Evolutionary conservation across 2,329 filamentous ascomycete species (phyloP).

Genomic region (Aspergillus caelatus): DNA sequence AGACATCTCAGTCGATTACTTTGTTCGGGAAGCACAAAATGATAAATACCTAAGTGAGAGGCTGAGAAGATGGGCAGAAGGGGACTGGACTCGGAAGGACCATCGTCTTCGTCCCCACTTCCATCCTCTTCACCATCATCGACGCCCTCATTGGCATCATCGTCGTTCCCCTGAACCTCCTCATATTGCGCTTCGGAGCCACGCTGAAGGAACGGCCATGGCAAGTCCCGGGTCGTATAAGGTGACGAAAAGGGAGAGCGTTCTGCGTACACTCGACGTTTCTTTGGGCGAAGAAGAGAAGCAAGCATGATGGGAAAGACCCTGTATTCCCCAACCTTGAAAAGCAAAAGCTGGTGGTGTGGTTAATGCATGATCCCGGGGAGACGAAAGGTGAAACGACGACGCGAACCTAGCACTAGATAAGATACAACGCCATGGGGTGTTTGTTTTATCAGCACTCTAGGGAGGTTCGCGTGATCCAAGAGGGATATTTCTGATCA

Average conservation of each 20-base stretch:
- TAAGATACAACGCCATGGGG: neutral
- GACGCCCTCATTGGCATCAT: conserved; percentile 44
- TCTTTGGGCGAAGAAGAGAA: conserved; percentile 35
- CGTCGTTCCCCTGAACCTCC: conserved; percentile 36
- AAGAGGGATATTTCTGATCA: conserved; percentile 3
- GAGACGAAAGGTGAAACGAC: conserved; percentile 3
- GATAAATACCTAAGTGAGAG: conserved; percentile 67
- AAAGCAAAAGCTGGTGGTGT: neutral
- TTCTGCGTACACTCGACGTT: conserved; percentile 27
- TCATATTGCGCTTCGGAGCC: conserved; percentile 19
- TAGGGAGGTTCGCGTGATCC: conserved; percentile 11
- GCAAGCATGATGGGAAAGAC: conserved; percentile 29
- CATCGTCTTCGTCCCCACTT: conserved; percentile 48
- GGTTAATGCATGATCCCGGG: conserved; percentile 1
- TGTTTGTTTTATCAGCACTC: conserved; percentile 1
- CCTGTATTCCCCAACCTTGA: neutral
- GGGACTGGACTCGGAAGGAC: conserved; percentile 51
- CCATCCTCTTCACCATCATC: conserved; percentile 40
- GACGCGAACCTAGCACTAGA: neutral
- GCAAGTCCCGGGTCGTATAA: conserved; percentile 26
- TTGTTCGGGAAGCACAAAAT: neutral
- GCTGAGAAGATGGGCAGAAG: conserved; percentile 79
- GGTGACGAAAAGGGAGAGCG: conserved; percentile 34
- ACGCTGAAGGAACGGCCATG: conserved; percentile 23
- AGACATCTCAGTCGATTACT: neutral